phyloP scores from a whole-genome alignment of 768 basidiomycete genomes.

The Naganishia kalamii region DNA sequence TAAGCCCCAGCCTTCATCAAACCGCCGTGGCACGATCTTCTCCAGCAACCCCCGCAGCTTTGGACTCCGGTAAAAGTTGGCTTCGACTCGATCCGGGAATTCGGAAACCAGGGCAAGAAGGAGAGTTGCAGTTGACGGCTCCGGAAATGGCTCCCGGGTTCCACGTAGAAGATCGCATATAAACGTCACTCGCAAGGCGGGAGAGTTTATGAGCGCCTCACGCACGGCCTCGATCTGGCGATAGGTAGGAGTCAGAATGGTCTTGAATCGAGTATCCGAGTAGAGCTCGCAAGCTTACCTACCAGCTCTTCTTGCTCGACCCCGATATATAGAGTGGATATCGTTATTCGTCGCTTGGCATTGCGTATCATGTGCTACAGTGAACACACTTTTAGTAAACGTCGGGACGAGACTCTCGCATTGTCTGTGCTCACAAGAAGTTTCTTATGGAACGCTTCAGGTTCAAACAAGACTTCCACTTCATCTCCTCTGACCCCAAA shows the following conservation, averaged over 20 bases:
- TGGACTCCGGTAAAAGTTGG: conserved; percentile 82
- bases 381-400: not conserved
- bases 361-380: conserved; percentile 51
- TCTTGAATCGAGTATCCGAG: not conserved
- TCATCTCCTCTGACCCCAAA: conserved; percentile 48
- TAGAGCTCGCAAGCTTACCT: conserved; percentile 38
- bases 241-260: conserved; percentile 7
- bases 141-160: conserved; percentile 46
- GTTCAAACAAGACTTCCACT: conserved; percentile 56
- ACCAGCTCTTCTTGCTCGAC: conserved; percentile 67
- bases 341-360: conserved; percentile 73
- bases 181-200: conserved; percentile 61
- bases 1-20: conserved; percentile 97
- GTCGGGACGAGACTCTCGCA: no score
- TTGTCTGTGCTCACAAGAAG: conserved; percentile 52
- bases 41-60: conserved; percentile 69
- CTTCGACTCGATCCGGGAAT: conserved; percentile 65
- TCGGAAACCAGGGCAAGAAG: conserved; percentile 66
- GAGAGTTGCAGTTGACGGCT: conserved; percentile 53
- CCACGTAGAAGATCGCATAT: conserved; percentile 65
- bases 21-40: conserved; percentile 75
- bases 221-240: conserved; percentile 64
- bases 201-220: conserved; percentile 56
- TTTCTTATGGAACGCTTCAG: conserved; percentile 55
- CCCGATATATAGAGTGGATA: conserved; percentile 55